Base-by-base conservation (phyloP, 2,329 filamentous ascomycete species). In the Nemania sp. region DNA sequence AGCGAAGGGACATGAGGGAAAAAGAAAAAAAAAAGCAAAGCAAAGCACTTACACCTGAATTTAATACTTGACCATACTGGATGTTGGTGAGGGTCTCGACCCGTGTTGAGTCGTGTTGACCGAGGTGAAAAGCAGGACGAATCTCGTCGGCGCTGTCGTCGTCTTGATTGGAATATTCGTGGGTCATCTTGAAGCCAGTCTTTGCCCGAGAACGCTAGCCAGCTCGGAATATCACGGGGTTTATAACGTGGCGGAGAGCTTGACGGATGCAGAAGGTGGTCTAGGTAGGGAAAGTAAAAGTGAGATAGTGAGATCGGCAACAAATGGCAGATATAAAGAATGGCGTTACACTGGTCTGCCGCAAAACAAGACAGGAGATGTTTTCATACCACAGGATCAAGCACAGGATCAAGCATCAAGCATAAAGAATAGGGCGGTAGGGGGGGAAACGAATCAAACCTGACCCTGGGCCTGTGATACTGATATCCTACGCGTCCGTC, bases 101-200 rank as follows among this genome's bases (percentile, higher is more conserved):
- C 66, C 91, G 84, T 59, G 82, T 83, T 6, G 90, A 89, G 77
- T 93, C 90, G 80, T 94, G 92, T 70, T 93, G 90, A 65, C 92
- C 91, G 73, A 94, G 84, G 75, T 90, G 92, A 76, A 93, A 92
- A 11, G 83, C 80, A 26, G 86, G 83, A 35, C 76, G 75, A 53
- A 74, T 80, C 80, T 73, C 90, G 86, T 81, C 85, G 84, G 83
- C 86, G 76, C 49, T 62, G 20, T 73, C 73, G 45, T 67, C 68
- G 57, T 73, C 72, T 10, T 66, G 64, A 32, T 65, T 71, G n/a
- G 58, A 55, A 45, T 62, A 70, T 29, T 62, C 55, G 49, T 72
- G 61, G 58, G 76, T 72, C 76, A 77, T 78, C 18, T 18, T 61
- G 24, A 49, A 41, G n/a, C 11, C 10, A 58, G 22, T 32, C 38